Conservation (phyloP, 108 stramenopile species). For the Skeletonema tropicum region DNA sequence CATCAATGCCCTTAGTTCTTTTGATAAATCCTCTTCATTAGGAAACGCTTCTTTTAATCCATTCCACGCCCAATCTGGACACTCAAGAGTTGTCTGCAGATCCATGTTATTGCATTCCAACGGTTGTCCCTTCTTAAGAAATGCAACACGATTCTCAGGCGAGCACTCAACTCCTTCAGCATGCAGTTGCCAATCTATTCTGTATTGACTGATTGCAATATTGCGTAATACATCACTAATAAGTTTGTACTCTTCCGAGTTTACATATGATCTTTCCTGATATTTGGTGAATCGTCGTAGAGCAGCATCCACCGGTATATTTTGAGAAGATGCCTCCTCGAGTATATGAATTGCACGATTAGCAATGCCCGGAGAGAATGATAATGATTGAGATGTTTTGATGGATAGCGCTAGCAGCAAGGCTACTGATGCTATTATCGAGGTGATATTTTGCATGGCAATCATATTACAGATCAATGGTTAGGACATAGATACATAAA, state of each 20-base stretch:
- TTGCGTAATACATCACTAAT: constrained; percentile 4
- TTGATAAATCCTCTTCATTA: constrained; percentile 4
- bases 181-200: constrained; percentile 10
- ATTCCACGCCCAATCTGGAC: constrained; percentile 9
- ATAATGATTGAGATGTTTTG: neutral
- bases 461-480: no score
- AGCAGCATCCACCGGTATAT: constrained; percentile 3
- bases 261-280: constrained; percentile 3
- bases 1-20: constrained; percentile 4
- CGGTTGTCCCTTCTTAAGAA: neutral
- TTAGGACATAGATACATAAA: no score
- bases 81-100: constrained; percentile 5
- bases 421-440: neutral
- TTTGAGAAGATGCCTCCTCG: constrained; percentile 9
- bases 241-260: constrained; percentile 7
- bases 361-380: neutral
- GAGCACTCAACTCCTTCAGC: neutral
- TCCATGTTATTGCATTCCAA: constrained; percentile 3
- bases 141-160: constrained; percentile 5
- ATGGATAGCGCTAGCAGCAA: neutral
- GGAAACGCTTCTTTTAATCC: constrained; percentile 10
- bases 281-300: constrained; percentile 11
- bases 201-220: constrained; percentile 10
- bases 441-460: neutral
- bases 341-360: constrained; percentile 12